Evolutionary conservation across 768 basidiomycete species (phyloP).

Genomic region (Stropharia rugosoannulata): DNA sequence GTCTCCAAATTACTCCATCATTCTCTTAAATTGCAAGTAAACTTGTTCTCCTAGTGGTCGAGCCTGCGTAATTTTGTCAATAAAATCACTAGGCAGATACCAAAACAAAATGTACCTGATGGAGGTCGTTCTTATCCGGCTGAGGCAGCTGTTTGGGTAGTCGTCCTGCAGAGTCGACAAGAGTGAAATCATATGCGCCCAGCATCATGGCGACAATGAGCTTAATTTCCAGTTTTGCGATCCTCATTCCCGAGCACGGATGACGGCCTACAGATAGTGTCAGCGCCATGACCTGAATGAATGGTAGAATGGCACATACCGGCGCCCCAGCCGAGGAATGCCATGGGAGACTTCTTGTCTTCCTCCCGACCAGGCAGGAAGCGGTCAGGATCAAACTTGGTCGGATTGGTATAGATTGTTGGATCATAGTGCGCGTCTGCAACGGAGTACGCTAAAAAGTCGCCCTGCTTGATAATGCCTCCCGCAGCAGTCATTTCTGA

Average conservation of each 20-base stretch:
- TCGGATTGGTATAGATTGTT: slow-evolving; percentile 33
- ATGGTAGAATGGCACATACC: slow-evolving; percentile 22
- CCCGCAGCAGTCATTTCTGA: slow-evolving; percentile 27
- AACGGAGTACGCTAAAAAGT: slow-evolving; percentile 34
- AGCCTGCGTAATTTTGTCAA: not conserved
- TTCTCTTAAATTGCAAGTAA: not conserved
- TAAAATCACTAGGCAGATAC: not conserved
- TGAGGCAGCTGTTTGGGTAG: slow-evolving; percentile 19
- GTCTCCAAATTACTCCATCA: not conserved
- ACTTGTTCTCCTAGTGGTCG: not conserved
- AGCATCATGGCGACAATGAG: slow-evolving; percentile 33
- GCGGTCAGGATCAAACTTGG: slow-evolving; percentile 35
- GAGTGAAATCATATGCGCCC: slow-evolving; percentile 28
- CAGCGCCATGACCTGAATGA: not conserved
- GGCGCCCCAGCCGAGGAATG: slow-evolving; percentile 39
- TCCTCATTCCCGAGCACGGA: slow-evolving; percentile 36
- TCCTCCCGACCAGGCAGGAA: slow-evolving; percentile 31
- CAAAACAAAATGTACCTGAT: slow-evolving; percentile 21
- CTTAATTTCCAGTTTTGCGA: slow-evolving; percentile 39
- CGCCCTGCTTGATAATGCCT: slow-evolving; percentile 27
- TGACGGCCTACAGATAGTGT: slow-evolving; percentile 28
- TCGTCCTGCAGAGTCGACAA: slow-evolving; percentile 30
- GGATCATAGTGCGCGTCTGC: slow-evolving; percentile 35
- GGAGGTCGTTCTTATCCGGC: slow-evolving; percentile 32
- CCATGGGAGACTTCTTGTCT: slow-evolving; percentile 30